Evolutionary conservation across 1,284 basidiomycete species (phyloP).

Genomic region (Vanrija humicola): DNA sequence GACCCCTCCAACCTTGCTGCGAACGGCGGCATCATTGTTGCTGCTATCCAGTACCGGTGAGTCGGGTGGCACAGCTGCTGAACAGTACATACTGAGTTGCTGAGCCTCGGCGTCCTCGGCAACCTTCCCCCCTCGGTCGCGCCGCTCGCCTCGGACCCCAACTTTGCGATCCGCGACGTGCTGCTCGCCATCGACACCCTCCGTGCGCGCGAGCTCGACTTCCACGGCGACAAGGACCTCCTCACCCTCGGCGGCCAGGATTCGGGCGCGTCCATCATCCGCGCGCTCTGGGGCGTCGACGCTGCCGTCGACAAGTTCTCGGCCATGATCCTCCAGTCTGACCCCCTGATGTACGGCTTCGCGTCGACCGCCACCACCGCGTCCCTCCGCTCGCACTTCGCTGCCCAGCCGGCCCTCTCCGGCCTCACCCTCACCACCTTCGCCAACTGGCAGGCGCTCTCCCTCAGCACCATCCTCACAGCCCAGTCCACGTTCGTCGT

Average conservation of each 20-base stretch:
- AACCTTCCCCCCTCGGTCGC: slow-evolving; percentile 54
- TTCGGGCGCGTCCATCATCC: slow-evolving; percentile 73
- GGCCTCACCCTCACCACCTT: slow-evolving; percentile 11
- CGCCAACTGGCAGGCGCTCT: slow-evolving; percentile 56
- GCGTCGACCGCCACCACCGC: slow-evolving; percentile 57
- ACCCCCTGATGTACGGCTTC: slow-evolving; percentile 71
- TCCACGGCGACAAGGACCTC: slow-evolving; percentile 62
- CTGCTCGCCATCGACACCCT: slow-evolving; percentile 67
- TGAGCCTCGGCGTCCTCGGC: slow-evolving; percentile 52
- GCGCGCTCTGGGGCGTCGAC: slow-evolving; percentile 64
- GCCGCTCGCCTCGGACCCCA: slow-evolving; percentile 62
- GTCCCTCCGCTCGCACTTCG: slow-evolving; percentile 58
- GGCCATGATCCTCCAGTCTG: slow-evolving; percentile 72
- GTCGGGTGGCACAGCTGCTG: too few species aligned
- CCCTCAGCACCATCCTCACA: slow-evolving; percentile 56
- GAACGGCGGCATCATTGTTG: too few species aligned
- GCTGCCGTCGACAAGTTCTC: slow-evolving; percentile 48
- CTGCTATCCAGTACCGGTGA: too few species aligned
- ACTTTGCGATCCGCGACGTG: slow-evolving; percentile 67
- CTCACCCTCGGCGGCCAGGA: slow-evolving; percentile 86
- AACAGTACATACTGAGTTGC: too few species aligned
- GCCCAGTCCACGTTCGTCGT: slow-evolving; percentile 53
- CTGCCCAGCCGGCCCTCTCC: slow-evolving; percentile 49
- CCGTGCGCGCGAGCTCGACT: slow-evolving; percentile 32
- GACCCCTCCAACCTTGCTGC: slow-evolving; percentile 28